Percentiles rank a stretch among this genome's conserved stretches.
Conservation (phyloP, 176 grass and related monocot species). For the Phyllostachys edulis region DNA sequence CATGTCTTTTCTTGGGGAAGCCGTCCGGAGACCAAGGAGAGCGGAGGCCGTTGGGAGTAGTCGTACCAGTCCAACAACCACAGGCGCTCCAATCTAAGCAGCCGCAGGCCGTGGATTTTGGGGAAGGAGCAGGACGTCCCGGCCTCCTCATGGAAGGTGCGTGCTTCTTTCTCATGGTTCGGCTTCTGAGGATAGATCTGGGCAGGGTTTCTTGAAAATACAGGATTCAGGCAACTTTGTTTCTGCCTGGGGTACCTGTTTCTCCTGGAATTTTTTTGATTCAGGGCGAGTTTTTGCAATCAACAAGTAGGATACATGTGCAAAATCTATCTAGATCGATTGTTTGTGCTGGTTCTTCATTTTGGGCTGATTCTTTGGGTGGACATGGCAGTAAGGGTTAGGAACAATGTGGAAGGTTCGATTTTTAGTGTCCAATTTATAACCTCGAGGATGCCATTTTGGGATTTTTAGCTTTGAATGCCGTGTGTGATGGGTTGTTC, state of each 20-base stretch:
- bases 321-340: neutral
- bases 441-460: neutral
- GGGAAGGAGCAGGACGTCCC: neutral
- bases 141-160: conserved; percentile 29
- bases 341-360: neutral
- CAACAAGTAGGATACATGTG: neutral
- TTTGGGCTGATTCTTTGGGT: neutral
- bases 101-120: neutral
- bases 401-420: neutral
- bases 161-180: neutral
- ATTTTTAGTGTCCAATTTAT: neutral
- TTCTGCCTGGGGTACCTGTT: neutral
- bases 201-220: neutral
- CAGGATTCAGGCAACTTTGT: neutral
- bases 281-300: neutral
- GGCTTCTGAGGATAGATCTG: conserved; percentile 5
- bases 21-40: neutral
- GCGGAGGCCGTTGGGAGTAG: neutral
- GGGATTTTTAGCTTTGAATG: neutral
- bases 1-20: conserved; percentile 24
- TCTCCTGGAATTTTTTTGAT: neutral
- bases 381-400: neutral
- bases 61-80: neutral
- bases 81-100: conserved; percentile 2
- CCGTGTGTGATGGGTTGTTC: neutral